Conservation (phyloP, 2,329 filamentous ascomycete species). For the Sclerotinia glacialis region DNA sequence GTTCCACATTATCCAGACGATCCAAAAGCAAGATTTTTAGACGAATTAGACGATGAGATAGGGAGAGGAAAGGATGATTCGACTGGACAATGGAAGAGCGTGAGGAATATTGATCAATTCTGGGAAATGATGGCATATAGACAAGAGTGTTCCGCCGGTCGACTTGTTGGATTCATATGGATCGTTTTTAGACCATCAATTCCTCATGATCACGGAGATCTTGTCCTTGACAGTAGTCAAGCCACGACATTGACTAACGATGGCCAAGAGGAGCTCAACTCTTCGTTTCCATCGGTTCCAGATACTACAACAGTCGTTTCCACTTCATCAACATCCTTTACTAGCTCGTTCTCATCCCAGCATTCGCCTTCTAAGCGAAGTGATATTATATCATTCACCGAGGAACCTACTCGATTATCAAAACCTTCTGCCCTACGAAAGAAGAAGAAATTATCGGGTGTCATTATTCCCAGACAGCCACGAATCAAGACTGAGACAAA, state of each 20-base stretch:
- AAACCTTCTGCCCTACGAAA: conserved; percentile 42
- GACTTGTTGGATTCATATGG: conserved; percentile 94
- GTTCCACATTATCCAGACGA: conserved; percentile 93
- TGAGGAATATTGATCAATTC: conserved; percentile 83
- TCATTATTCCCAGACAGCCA: conserved; percentile 62
- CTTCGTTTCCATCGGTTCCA: conserved; percentile 2
- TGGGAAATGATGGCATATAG: conserved; percentile 99
- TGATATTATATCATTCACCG: conserved; percentile 2
- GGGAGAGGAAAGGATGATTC: conserved; percentile 56
- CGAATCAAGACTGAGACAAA: conserved; percentile 59
- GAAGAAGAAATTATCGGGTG: conserved; percentile 53
- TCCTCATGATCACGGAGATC: conserved; percentile 21
- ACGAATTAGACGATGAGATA: conserved; percentile 84
- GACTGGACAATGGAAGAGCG: conserved; percentile 74
- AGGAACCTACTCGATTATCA: conserved; percentile 18
- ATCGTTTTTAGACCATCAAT: conserved; percentile 60
- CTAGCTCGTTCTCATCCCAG: conserved; percentile 25
- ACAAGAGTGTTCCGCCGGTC: conserved; percentile 90
- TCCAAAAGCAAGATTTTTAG: conserved; percentile 84
- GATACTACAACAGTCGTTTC: conserved; percentile 29
- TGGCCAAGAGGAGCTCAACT: conserved; percentile 22
- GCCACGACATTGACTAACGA: conserved; percentile 23
- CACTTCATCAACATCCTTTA: conserved; percentile 25
- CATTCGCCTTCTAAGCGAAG: conserved; percentile 24
- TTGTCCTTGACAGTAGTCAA: conserved; percentile 28